phyloP scores from a whole-genome alignment of 129 eudicot genomes.

The Escallonia rubra region DNA sequence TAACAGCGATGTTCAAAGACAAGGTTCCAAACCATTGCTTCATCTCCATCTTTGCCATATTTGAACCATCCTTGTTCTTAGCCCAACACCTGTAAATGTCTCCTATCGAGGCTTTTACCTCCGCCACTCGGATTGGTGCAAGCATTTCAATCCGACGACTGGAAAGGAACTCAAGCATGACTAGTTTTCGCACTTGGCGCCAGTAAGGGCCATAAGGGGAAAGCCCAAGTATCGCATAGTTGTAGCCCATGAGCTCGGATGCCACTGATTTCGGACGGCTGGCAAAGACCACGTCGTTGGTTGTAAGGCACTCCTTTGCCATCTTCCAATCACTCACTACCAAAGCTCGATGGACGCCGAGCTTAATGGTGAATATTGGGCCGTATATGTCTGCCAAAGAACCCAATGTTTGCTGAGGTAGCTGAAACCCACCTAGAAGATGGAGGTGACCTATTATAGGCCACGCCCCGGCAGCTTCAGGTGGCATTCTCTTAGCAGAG shows the following conservation, averaged over 20 bases:
- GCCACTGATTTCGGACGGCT: conserved; percentile 1
- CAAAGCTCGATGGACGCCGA: conserved; percentile 15
- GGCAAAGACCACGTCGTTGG: conserved; percentile 21
- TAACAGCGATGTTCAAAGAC: not conserved
- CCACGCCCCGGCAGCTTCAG: conserved; percentile 25
- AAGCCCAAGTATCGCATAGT: conserved; percentile 19
- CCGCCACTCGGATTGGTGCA: conserved; percentile 12
- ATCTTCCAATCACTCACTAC: conserved; percentile 18
- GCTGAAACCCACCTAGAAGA: conserved; percentile 11
- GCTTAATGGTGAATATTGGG: conserved; percentile 22
- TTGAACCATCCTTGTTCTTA: not conserved
- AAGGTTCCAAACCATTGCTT: conserved; percentile 16
- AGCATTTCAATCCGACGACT: conserved; percentile 17
- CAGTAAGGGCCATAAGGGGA: conserved; percentile 24
- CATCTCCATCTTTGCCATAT: conserved; percentile 21
- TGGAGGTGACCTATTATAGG: conserved; percentile 27
- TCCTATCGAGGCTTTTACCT: conserved; percentile 8
- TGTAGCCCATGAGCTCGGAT: conserved; percentile 17
- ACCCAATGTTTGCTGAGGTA: conserved; percentile 19
- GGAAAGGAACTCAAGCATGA: conserved; percentile 20
- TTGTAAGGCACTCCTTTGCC: conserved; percentile 22
- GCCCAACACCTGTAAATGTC: conserved; percentile 13
- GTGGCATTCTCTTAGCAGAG: not conserved
- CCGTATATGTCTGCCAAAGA: conserved; percentile 22
- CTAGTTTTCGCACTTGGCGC: conserved; percentile 25